Conservation (phyloP, 2,329 filamentous ascomycete genomes). For the Aspergillus sp. region DNA sequence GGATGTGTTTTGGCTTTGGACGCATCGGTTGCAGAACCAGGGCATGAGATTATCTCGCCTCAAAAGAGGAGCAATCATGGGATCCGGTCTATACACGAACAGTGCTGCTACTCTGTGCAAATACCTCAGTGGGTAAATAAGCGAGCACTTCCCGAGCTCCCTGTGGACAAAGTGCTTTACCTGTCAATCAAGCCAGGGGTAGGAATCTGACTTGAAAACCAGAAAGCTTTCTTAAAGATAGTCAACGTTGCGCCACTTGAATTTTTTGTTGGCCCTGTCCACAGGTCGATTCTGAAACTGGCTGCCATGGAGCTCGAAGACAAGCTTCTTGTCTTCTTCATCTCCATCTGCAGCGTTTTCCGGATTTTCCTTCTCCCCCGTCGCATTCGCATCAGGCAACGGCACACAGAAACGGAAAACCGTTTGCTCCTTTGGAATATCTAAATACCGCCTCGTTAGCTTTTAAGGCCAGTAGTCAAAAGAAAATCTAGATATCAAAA, state of each 20-base stretch:
- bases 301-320: slow-evolving; percentile 83
- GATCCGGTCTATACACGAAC: neutral
- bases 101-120: neutral
- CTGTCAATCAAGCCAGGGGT: neutral
- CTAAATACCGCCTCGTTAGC: slow-evolving; percentile 29
- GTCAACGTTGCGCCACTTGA: slow-evolving; percentile 77
- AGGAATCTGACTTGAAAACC: neutral
- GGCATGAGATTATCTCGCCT: neutral
- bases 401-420: slow-evolving; percentile 77
- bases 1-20: neutral
- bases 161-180: neutral
- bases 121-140: neutral
- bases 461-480: neutral
- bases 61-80: neutral
- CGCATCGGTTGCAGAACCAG: neutral
- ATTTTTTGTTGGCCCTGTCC: slow-evolving; percentile 87
- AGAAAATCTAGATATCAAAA: neutral
- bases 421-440: slow-evolving; percentile 86
- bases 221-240: slow-evolving; percentile 59
- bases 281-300: slow-evolving; percentile 81
- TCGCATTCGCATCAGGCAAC: slow-evolving; percentile 27
- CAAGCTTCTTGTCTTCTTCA: slow-evolving; percentile 50
- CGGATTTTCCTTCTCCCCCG: slow-evolving; percentile 10
- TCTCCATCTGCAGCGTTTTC: slow-evolving; percentile 17
- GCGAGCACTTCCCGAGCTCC: neutral